phyloP scores from a whole-genome alignment of 352 stramenopile genomes.

The Globisporangium takayamanum region DNA sequence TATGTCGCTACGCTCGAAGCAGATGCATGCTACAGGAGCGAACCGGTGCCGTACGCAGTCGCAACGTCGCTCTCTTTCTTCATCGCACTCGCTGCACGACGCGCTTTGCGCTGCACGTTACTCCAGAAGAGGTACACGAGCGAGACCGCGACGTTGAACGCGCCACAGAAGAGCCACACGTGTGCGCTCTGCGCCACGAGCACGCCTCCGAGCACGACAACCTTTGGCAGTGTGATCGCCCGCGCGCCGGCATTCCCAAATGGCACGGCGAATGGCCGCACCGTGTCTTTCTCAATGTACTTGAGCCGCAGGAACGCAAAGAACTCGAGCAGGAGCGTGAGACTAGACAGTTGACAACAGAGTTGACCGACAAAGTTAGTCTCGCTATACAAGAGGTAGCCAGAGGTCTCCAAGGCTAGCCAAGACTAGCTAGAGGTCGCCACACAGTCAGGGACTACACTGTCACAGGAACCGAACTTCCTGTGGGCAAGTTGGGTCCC shows the following conservation, averaged over 20 bases:
- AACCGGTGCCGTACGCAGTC: conserved; percentile 28
- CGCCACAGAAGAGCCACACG: conserved; percentile 67
- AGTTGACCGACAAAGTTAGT: not conserved
- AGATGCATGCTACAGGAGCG: conserved; percentile 28
- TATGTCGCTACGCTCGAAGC: too few relatives aligned
- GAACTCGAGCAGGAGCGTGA: conserved; percentile 78
- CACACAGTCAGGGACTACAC: too few relatives aligned
- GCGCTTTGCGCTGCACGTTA: conserved; percentile 33
- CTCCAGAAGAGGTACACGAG: conserved; percentile 59
- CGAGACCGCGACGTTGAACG: conserved; percentile 60
- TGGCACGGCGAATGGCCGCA: conserved; percentile 67
- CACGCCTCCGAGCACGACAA: conserved; percentile 68
- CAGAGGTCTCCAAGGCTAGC: not conserved
- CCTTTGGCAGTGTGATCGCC: conserved; percentile 76
- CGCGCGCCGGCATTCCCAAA: conserved; percentile 65
- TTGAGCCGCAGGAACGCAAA: conserved; percentile 81
- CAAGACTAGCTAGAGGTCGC: too few relatives aligned
- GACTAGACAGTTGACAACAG: conserved; percentile 4
- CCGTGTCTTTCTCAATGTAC: conserved; percentile 71
- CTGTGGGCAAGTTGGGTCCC: too few relatives aligned
- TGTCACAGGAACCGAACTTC: too few relatives aligned
- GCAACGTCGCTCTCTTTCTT: conserved; percentile 3
- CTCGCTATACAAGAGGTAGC: not conserved
- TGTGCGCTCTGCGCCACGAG: conserved; percentile 54
- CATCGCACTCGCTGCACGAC: not conserved